phyloP scores from a whole-genome alignment of 176 grass and related monocot species.

The bread wheat (Triticum aestivum) region IWGSC_CS_RefSeq_v2.1 NC_057814.1:408974005-408974504 shows the following conservation, averaged over 20 bases:
- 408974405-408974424: conserved; percentile 4
- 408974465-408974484: conserved; percentile 89
- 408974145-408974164: too few species aligned
- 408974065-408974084: too few species aligned
- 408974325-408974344: not conserved
- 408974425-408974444: not conserved
- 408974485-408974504: conserved; percentile 90
- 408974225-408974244: not conserved
- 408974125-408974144: too few species aligned
- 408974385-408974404: not conserved
- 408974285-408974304: not conserved
- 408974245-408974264: not conserved
- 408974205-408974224: too few species aligned
- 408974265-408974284: not conserved
- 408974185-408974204: too few species aligned
- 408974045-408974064: too few species aligned
- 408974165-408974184: too few species aligned
- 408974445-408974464: conserved; percentile 61
- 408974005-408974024: too few species aligned
- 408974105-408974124: too few species aligned
- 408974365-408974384: not conserved
- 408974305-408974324: not conserved
- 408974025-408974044: too few species aligned
- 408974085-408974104: too few species aligned
- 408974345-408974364: not conserved